phyloP scores from a whole-genome alignment of 805 yeast genomes.

The Candida nitratophila region DNA sequence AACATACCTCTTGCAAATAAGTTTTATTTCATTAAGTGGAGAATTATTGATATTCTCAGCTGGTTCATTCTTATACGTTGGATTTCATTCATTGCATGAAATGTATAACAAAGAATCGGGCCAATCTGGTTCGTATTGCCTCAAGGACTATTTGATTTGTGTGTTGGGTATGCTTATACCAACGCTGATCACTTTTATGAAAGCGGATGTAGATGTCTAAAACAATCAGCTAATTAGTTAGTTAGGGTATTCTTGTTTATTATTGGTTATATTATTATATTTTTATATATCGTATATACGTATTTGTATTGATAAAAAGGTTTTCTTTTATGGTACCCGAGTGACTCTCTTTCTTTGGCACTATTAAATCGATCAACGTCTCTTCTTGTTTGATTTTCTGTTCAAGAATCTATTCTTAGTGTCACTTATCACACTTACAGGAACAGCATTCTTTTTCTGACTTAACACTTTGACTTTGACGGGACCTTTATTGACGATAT shows the following conservation, averaged over 20 bases:
- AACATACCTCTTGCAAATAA: conserved; percentile 5
- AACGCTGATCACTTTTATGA: conserved; percentile 16
- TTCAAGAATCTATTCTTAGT: conserved; percentile 21
- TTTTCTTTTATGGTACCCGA: too few relatives aligned
- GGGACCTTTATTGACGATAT: conserved; percentile 30
- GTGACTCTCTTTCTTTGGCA: too few relatives aligned
- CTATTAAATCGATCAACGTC: too few relatives aligned
- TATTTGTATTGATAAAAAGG: too few relatives aligned
- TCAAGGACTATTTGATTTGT: conserved; percentile 10
- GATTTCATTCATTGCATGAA: conserved; percentile 55
- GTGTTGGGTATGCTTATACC: conserved; percentile 25
- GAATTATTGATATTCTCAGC: conserved; percentile 56
- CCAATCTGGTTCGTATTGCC: background rate
- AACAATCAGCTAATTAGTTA: too few relatives aligned
- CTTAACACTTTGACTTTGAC: conserved; percentile 31
- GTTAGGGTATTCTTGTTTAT: too few relatives aligned
- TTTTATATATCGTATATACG: too few relatives aligned
- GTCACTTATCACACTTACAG: conserved; percentile 13
- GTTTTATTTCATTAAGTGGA: conserved; percentile 35
- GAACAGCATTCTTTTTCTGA: conserved; percentile 7
- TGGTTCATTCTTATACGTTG: conserved; percentile 69
- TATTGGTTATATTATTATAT: too few relatives aligned
- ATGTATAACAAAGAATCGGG: conserved; percentile 16
- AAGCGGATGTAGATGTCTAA: conserved; percentile 11
- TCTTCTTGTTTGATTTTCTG: conserved; percentile 10